Evolutionary conservation across 2,329 filamentous ascomycete genomes (phyloP).

Genomic region (Didymella lethalis): DNA sequence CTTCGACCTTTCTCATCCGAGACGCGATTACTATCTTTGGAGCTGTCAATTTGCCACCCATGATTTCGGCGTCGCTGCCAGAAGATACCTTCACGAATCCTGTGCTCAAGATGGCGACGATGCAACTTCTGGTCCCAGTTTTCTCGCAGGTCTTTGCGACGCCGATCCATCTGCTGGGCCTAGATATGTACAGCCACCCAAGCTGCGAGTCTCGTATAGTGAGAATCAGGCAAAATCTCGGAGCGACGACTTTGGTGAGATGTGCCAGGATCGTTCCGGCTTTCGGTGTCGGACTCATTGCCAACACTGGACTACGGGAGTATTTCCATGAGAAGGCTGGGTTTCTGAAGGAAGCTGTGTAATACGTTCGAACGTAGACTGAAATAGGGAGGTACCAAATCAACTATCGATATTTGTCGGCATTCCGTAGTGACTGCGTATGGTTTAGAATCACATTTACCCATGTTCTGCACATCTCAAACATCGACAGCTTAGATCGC

Average conservation of each 20-base stretch:
- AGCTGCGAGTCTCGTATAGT: conserved; percentile 17
- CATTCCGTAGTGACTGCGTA: conserved; percentile 3
- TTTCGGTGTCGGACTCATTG: conserved; percentile 39
- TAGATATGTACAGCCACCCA: conserved; percentile 35
- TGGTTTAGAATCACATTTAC: not conserved
- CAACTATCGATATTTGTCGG: not conserved
- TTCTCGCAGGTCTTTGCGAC: conserved; percentile 41
- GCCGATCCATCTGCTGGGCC: conserved; percentile 37
- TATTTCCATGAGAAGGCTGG: conserved; percentile 28
- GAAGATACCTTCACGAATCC: conserved; percentile 28
- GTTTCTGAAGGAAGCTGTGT: conserved; percentile 2
- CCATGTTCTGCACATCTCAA: not conserved
- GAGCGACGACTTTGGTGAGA: conserved; percentile 34
- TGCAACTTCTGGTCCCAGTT: conserved; percentile 41
- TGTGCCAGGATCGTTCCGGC: conserved; percentile 43
- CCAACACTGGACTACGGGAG: conserved; percentile 33
- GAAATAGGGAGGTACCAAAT: not conserved
- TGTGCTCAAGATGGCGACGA: conserved; percentile 30
- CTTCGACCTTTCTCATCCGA: conserved; percentile 39
- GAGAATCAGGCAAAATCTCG: conserved; percentile 28
- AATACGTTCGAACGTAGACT: not conserved
- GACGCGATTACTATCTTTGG: conserved; percentile 44
- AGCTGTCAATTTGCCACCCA: conserved; percentile 40
- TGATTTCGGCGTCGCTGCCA: conserved; percentile 30
- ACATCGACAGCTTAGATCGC: conserved; percentile 3